Evolutionary conservation across 108 stramenopile species (phyloP).

Genomic region (Epithemia pelagica): DNA sequence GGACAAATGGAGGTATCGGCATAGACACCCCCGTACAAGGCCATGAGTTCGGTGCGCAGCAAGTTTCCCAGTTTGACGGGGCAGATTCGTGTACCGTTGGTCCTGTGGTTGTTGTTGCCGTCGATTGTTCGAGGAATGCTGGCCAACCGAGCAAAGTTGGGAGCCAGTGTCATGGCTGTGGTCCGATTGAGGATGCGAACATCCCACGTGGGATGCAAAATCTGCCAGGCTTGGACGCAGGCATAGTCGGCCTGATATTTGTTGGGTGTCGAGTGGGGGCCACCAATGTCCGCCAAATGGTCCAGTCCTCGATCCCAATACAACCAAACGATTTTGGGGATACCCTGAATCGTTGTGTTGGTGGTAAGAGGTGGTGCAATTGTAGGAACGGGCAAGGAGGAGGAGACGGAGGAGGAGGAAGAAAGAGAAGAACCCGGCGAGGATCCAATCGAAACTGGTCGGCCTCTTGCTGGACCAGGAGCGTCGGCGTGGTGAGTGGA

Average conservation of each 20-base stretch:
- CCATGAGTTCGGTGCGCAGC: not conserved
- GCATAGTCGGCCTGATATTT: not conserved
- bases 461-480: too few species aligned
- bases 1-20: not conserved
- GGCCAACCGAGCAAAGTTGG: not conserved
- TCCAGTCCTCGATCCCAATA: not conserved
- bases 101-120: not conserved
- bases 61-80: not conserved
- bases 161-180: not conserved
- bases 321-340: not conserved
- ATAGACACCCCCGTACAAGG: not conserved
- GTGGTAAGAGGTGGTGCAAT: not conserved
- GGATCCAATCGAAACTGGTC: too few species aligned
- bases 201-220: not conserved
- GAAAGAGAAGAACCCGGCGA: not conserved
- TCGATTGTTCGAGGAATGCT: not conserved
- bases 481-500: too few species aligned
- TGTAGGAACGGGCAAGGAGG: not conserved
- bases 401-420: not conserved
- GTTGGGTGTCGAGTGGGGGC: not conserved
- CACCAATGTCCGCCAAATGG: not conserved
- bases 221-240: not conserved
- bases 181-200: not conserved
- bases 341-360: not conserved
- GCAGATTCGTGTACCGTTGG: not conserved